Evolutionary conservation across 371 early-diverging fungal genomes (phyloP), one percentile per base, ranked within the genome.

Genomic region (Mucor irregularis): DNA sequence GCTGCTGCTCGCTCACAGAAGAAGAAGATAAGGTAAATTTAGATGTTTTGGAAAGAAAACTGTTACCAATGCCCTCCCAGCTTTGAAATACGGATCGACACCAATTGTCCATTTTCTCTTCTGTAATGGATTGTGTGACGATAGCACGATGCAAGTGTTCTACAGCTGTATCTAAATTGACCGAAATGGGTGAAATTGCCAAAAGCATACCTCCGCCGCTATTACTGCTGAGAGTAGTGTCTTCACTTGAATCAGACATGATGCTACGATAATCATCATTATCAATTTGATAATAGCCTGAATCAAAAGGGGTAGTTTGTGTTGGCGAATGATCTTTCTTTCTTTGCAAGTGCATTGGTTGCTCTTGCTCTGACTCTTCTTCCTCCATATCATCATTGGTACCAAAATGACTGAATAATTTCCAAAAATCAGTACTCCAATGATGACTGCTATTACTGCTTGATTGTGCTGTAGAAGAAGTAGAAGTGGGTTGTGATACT

Each of bases 41-140:
- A n/a, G n/a, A 11, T 6, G 38, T n/a, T 14, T 28, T 13, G 0
- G 51, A 35, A 1, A 73, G 35, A 34, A 75, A 70, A 34, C 77
- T 76, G 30, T 69, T 66, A 37, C 77, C 74, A 19, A 76, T 58
- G 0, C 74, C 77, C 39, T 76, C 77, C 77, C 77, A 76, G n/a
- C 62, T 73, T 44, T 76, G 74, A 30, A 76, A 76, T 5, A 71
- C 48, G 1, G 67, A 62, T 35, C 75, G 60, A 47, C 61, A 69
- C 75, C 75, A 75, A 8, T 35, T 61, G 5, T 54, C 42, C 30
- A 62, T 50, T 19, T 62, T 39, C 16, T 53, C 39, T 34, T 59
- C 43, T n/a, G 40, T 33, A 4, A 56, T 49, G 0, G 52, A 22
- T 45, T 50, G 37, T 0, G 56, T 37, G 5, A 55, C 51, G 11